These are phyloP conservation scores for Zychaea mexicana DNA, from an alignment of 371 early-diverging fungal genomes.

Conservation along the genomic window DNA sequence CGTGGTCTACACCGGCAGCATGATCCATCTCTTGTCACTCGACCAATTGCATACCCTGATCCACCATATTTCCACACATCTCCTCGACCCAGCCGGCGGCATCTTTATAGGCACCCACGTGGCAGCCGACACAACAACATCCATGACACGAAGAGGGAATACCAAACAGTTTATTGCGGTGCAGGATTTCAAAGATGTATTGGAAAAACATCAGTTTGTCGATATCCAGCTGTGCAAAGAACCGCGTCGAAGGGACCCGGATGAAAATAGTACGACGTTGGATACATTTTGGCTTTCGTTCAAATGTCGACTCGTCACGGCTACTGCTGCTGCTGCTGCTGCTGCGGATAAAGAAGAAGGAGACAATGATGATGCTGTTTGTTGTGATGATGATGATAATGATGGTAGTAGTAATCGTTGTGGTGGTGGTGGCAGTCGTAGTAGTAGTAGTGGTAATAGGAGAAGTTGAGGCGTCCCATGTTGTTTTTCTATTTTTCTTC, in stretches of 20 bases:
- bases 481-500: background rate
- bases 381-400: too few species aligned
- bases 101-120: constrained; percentile 41
- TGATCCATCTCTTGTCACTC: constrained; percentile 37
- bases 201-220: constrained; percentile 19
- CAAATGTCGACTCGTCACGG: background rate
- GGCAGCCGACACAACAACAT: constrained; percentile 17
- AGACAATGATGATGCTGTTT: too few species aligned
- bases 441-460: too few species aligned
- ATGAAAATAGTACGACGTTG: background rate
- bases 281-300: constrained; percentile 9
- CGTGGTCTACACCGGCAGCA: constrained; percentile 38
- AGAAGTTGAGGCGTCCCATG: background rate
- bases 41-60: constrained; percentile 21
- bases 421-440: too few species aligned
- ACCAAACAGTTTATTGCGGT: constrained; percentile 29
- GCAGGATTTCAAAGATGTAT: constrained; percentile 20
- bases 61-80: constrained; percentile 7
- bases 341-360: too few species aligned
- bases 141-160: constrained; percentile 12
- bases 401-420: too few species aligned
- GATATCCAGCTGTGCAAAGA: constrained; percentile 27
- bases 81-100: constrained; percentile 34
- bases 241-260: constrained; percentile 1
- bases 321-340: too few species aligned